phyloP scores from a whole-genome alignment of 2,329 filamentous ascomycete genomes.

The Didymella glomerata region DNA sequence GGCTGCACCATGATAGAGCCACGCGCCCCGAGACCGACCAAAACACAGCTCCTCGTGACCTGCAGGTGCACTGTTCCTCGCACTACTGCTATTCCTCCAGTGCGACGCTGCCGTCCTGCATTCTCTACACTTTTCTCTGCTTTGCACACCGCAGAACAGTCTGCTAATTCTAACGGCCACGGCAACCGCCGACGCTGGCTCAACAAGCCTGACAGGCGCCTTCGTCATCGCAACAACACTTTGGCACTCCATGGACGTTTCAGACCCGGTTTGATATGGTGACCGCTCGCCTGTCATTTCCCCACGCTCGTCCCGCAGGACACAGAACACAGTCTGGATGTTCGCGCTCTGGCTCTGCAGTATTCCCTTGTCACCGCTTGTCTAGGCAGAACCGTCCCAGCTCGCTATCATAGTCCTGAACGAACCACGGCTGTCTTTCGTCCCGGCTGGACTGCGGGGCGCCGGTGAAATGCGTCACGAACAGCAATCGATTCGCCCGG shows the following conservation, averaged over 20 bases:
- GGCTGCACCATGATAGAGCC: slow-evolving; percentile 19
- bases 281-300: slow-evolving; percentile 20
- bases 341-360: not conserved
- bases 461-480: slow-evolving; percentile 21
- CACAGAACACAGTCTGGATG: not conserved
- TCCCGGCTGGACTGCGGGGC: slow-evolving; percentile 20
- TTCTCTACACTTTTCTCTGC: not conserved
- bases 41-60: slow-evolving; percentile 10
- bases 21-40: slow-evolving; percentile 3
- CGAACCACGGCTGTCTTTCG: slow-evolving; percentile 1
- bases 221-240: slow-evolving; percentile 21
- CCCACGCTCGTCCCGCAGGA: slow-evolving; percentile 18
- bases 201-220: slow-evolving; percentile 10
- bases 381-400: slow-evolving; percentile 8
- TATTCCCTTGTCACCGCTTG: slow-evolving; percentile 13
- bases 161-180: slow-evolving; percentile 9
- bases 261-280: slow-evolving; percentile 14
- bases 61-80: not conserved
- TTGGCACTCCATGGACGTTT: slow-evolving; percentile 10
- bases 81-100: slow-evolving; percentile 4
- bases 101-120: slow-evolving; percentile 1
- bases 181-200: slow-evolving; percentile 12
- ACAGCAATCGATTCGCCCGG: slow-evolving; percentile 18
- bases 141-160: not conserved
- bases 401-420: slow-evolving; percentile 1